These are phyloP conservation scores for Penicillium arizonense DNA, from an alignment of 495 filamentous ascomycete genomes.

Conservation along the genomic window DNA sequence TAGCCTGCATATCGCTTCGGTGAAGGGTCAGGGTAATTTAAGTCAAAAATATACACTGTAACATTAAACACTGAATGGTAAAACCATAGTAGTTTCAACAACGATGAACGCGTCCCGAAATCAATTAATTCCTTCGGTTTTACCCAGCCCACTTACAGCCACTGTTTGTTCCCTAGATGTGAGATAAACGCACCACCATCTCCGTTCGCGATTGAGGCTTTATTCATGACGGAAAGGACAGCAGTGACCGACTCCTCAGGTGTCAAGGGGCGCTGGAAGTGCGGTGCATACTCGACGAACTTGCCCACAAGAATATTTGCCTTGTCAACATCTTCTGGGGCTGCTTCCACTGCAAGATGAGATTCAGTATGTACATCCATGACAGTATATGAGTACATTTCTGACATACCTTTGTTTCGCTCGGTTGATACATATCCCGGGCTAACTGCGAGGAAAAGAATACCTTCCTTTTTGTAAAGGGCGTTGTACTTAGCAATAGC, in stretches of 20 bases:
- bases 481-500: slow-evolving; percentile 48
- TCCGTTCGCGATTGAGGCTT: slow-evolving; percentile 46
- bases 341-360: slow-evolving; percentile 22
- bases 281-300: slow-evolving; percentile 43
- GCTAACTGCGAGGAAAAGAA: slow-evolving; percentile 49
- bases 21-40: too few relatives aligned
- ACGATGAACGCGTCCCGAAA: too few relatives aligned
- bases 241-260: slow-evolving; percentile 40
- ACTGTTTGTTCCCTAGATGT: slow-evolving; percentile 54
- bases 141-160: slow-evolving; percentile 21
- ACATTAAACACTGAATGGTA: too few relatives aligned
- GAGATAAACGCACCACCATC: slow-evolving; percentile 53
- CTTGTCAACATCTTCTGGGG: slow-evolving; percentile 32
- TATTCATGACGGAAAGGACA: slow-evolving; percentile 38
- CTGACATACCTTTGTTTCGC: slow-evolving; percentile 14
- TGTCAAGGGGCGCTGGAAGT: slow-evolving; percentile 46
- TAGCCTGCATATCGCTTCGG: too few relatives aligned
- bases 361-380: too few relatives aligned
- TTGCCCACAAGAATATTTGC: slow-evolving; percentile 27
- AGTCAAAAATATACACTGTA: too few relatives aligned
- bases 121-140: too few relatives aligned
- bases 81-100: too few relatives aligned
- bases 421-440: slow-evolving; percentile 48
- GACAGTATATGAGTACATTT: neutral
- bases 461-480: slow-evolving; percentile 48